Evolutionary conservation across 129 eudicot genomes (phyloP), one percentile per base, ranked within the genome.

Genomic region (Calendula officinalis): DNA sequence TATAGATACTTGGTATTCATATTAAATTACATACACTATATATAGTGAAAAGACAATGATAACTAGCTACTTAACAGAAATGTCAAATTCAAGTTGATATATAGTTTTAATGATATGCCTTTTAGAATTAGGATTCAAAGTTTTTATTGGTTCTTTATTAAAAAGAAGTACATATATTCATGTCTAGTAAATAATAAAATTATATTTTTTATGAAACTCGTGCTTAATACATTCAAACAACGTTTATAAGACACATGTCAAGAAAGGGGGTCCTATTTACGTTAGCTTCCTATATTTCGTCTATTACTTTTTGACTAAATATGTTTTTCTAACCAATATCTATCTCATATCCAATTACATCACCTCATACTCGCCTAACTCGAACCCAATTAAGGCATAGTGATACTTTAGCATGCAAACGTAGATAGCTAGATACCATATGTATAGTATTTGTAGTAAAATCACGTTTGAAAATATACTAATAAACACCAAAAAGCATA

Each of bases 311-410:
- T 3, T 45, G 37, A 62, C 45, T 4, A 8, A 13, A 46, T 64
- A 13, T 34, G 8, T 46, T 39, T 12, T 9, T 51, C 0, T 9
- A 9, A 64, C 40, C 35, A 49, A 27, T 8, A 66, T 6, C n/a
- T 52, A 66, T 3, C 43, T 66, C 34, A 3, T 35, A 53, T 38
- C 51, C 4, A 54, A 36, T 37, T 64, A 64, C 60, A 55, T 55
- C 43, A 8, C 30, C 62, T 43, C 72, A 42, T 48, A 14, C 12
- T 68, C 54, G 64, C 73, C 73, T 68, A 68, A 68, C 73, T 68
- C 7, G 13, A 39, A 59, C 64, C 33, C 15, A 38, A 59, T 38
- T 38, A 14, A 9, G 14, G 8, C 32, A 13, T 54, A 16, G 32
- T n/a, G 64, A 66, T 5, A 9, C 63, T 53, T 67, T 67, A 67